Evolutionary conservation across 495 filamentous ascomycete species (phyloP).

Genomic region (Achaetomiella virescens): DNA sequence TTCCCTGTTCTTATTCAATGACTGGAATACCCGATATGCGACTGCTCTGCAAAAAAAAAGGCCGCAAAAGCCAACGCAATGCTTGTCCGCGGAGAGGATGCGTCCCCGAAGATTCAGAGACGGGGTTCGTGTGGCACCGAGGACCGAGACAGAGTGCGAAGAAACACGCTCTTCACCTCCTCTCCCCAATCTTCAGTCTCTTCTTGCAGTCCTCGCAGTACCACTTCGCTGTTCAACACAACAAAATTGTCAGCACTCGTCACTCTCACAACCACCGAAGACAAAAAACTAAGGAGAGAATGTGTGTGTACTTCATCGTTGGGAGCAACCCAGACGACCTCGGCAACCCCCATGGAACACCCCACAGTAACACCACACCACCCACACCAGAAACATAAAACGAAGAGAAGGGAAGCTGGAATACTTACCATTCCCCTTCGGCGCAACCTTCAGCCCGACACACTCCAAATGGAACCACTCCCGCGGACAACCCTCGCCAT

Average conservation of each 20-base stretch:
- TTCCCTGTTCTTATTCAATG: too few species aligned
- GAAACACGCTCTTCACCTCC: conserved; percentile 25
- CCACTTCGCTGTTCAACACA: conserved; percentile 72
- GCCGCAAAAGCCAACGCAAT: too few species aligned
- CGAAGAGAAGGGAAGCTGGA: conserved; percentile 1
- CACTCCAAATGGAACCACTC: conserved; percentile 98
- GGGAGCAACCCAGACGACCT: too few species aligned
- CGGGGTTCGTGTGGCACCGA: not conserved
- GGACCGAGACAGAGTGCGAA: not conserved
- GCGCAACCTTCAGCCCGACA: conserved; percentile 80
- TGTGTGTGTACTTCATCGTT: too few species aligned
- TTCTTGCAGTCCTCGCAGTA: conserved; percentile 85
- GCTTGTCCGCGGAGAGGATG: too few species aligned
- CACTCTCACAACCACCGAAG: not conserved
- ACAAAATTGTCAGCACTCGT: not conserved
- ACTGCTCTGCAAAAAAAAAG: too few species aligned
- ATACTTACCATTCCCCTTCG: conserved; percentile 71
- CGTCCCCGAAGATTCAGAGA: too few species aligned
- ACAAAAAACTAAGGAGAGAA: not conserved
- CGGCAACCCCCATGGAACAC: not conserved
- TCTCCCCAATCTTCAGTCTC: conserved; percentile 48
- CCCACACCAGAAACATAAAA: not conserved
- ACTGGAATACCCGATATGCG: too few species aligned
- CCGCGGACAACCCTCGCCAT: conserved; percentile 73
- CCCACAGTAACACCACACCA: not conserved